Evolutionary conservation across 345 rosid genomes (phyloP), one percentile per base, ranked within the genome.

Genomic region (Citrus maxima): DNA sequence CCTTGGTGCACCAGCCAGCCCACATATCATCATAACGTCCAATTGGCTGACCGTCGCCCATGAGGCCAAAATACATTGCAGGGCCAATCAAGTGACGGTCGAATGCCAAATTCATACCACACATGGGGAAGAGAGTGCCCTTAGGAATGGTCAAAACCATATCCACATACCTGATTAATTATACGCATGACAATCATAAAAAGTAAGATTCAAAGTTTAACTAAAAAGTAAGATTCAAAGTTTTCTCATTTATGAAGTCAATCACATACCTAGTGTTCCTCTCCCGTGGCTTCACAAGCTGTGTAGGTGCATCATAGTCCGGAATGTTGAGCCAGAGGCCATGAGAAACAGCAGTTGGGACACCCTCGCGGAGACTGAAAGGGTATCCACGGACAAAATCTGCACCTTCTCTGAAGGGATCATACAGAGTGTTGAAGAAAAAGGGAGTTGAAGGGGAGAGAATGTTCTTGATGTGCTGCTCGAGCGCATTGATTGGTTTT

Each of bases 301-400:
- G 99, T n/a, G 99, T 95, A 2, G 99, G 99, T 13, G 99, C 99
- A 79, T 95, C 99, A 72, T 95, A 95, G 81, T 95, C 99, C 4
- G 99, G 98, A 80, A 95, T 95, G 90, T 95, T 95, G 73, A 95
- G 95, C 99, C 99, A 95, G 61, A 95, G 98, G 70, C 98, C 99
- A 76, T 95, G 99, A 58, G 99, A 95, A 73, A 92, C 96, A 59
- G 98, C 99, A 22, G 99, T 95, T 4, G 93, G 89, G 30, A 88
- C 97, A 86, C 99, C 99, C 87, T 95, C 99, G 0, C 99, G 90
- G 0, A 93, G 92, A 85, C 96, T 95, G 71, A 95, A 95, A 55
- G 99, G 99, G 86, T 92, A 95, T 64, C 99, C 99, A 60, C 99
- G 97, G 59, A 95, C 99, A 62, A 95, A 95, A 77, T 93, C 98